Base-by-base conservation (phyloP, 2,329 filamentous ascomycete species). In the Pseudopithomyces maydicus region DNA sequence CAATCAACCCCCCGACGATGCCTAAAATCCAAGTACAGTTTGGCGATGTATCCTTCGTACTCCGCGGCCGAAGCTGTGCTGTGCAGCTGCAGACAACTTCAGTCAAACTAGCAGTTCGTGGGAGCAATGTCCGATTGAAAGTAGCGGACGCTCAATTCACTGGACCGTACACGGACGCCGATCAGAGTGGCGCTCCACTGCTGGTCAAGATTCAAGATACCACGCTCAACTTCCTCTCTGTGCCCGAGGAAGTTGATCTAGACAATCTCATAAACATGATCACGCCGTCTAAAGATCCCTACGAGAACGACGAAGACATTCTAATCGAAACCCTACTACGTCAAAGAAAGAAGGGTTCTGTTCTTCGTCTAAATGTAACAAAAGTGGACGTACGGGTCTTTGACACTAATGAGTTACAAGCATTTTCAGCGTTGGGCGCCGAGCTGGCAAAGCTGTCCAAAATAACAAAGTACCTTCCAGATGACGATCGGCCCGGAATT, bases 391-490 rank as follows among this genome's bases (percentile, higher is more conserved):
- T 88, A 20, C 80, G 83, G 3, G 78, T 95, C 15, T 81, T 82
- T 7, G 86, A 88, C 58, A 76, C 91, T 38, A 80, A 85, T 11
- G 86, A 89, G 62, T 78, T 97, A 15, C 80, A 85, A 10, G 84
- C 85, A 41, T 80, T 99, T 14, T 85, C 88, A 7, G 83, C 84
- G 11, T 82, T 99, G 8, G 88, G 85, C 0, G 88, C 90, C 61
- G 95, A 99, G 68, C 74, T 98, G 47, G 84, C 89, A 6, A 91
- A 90, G 63, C 81, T 99, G 5, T 91, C 92, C 0, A 93, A 88
- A 0, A 92, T 99, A 23, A 86, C 94, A 6, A 98, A 97, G 72
- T 98, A 98, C 72, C 82, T 99, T 2, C 94, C 95, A 0, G 94
- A 99, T 66, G 95, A 99, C 74, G 94, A 99, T 67, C 86, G 93